A percentile compares a stretch with the other conserved stretches of the same genome.
Evolutionary conservation across 2,329 filamentous ascomycete species (phyloP).

Genomic region (Fusarium fujikuroi): DNA sequence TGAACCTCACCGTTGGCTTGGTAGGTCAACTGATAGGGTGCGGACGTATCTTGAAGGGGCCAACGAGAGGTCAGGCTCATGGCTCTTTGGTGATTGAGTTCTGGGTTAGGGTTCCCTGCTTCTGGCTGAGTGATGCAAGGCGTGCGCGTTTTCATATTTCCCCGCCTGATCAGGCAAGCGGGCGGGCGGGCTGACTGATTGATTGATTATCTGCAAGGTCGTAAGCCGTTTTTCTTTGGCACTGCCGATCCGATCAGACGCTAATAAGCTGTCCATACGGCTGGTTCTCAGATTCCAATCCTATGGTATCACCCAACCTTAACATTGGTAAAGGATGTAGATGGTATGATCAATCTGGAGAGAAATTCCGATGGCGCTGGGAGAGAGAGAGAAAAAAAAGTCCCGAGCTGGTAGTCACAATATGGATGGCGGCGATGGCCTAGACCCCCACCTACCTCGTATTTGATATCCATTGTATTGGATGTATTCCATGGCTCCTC

Average conservation of each 20-base stretch:
- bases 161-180: slow-evolving; percentile 21
- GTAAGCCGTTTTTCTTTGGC: slow-evolving; percentile 29
- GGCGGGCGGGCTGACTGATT: not conserved
- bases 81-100: not conserved
- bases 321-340: not conserved
- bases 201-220: slow-evolving; percentile 22
- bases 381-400: not conserved
- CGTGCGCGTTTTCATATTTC: slow-evolving; percentile 21
- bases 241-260: slow-evolving; percentile 40
- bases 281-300: not conserved
- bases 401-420: not conserved
- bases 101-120: slow-evolving; percentile 5
- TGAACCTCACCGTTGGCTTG: slow-evolving; percentile 1
- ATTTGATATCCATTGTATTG: slow-evolving; percentile 18
- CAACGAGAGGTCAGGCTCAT: slow-evolving; percentile 1
- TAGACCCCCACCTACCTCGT: slow-evolving; percentile 33
- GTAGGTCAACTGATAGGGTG: not conserved
- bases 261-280: not conserved
- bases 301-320: not conserved
- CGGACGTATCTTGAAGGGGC: not conserved
- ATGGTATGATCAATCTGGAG: not conserved
- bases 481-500: not conserved
- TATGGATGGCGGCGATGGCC: too few relatives aligned
- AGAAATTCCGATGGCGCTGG: not conserved
- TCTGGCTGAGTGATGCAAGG: slow-evolving; percentile 1